phyloP scores from a whole-genome alignment of 805 yeast species.

The Pichia manshurica region DNA sequence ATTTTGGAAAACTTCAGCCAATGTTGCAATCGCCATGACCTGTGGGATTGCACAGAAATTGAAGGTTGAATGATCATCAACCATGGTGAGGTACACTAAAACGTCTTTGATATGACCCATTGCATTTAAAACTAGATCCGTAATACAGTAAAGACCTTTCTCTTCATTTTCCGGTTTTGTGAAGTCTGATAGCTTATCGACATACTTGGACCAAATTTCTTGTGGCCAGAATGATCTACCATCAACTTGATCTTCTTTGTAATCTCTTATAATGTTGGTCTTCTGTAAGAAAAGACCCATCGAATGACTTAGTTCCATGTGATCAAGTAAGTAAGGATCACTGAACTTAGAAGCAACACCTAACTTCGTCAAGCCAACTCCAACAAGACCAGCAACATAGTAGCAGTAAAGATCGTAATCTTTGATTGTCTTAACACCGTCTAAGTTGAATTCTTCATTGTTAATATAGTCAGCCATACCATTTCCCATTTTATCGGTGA shows the following conservation, averaged over 20 bases:
- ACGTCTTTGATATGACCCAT: constrained; percentile 73
- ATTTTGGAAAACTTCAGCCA: constrained; percentile 80
- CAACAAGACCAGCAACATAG: constrained; percentile 96
- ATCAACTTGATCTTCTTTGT: constrained; percentile 83
- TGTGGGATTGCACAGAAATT: constrained; percentile 97
- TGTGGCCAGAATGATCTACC: constrained; percentile 95
- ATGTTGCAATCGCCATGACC: constrained; percentile 97
- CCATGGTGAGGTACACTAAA: constrained; percentile 64
- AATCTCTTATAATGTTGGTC: constrained; percentile 93
- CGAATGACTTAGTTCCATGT: constrained; percentile 59
- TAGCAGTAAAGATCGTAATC: constrained; percentile 93
- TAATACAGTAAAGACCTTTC: constrained; percentile 68
- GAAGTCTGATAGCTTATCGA: constrained; percentile 59
- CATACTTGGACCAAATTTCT: constrained; percentile 85
- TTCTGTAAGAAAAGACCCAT: constrained; percentile 97
- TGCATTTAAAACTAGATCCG: constrained; percentile 75
- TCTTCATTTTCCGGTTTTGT: constrained; percentile 39
- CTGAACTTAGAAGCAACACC: constrained; percentile 73
- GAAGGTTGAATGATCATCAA: constrained; percentile 77
- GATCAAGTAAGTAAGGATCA: constrained; percentile 44
- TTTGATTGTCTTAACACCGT: constrained; percentile 69
- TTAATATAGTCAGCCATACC: constrained; percentile 95
- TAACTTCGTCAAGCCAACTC: constrained; percentile 87
- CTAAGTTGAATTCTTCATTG: constrained; percentile 69
- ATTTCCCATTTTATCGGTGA: constrained; percentile 84